Base-by-base conservation (phyloP, 2,329 filamentous ascomycete species). In the Xylaria sp. region DNA sequence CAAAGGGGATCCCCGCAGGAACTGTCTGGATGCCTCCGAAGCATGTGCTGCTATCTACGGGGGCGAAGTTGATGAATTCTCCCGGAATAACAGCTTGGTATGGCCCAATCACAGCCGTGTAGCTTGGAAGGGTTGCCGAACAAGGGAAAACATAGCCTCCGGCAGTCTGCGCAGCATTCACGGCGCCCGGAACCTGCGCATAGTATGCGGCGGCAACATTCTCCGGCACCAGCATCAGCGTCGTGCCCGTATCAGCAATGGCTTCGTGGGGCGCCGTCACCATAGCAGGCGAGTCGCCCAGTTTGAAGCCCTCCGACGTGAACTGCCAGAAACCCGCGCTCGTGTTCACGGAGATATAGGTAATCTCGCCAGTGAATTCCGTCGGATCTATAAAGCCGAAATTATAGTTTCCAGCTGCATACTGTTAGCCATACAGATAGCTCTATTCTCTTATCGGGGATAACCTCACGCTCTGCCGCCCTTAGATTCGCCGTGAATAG, bases 1-100 rank as follows among this genome's bases (percentile, higher is more conserved):
- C 83, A 71, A 89, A 80, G 5, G 81, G 81, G 47, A 89, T 75
- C n/a, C 81, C 84, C 1, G 75, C 71, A 0, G 72, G 67, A 68
- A 84, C 80, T 65, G 77, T 77, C 80, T 91, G 88, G 54, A 91
- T 82, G 47, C 88, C 88, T 54, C 88, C 88, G 67, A 82, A 90
- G 80, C 89, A 91, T 44, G 77, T 74, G 72, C 75, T 83, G 53
- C 79, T 78, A 60, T 80, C 78, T 6, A 80, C 76, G 1, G 77
- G 74, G 3, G 81, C 77, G 65, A 81, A 85, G 5, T 74, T 77
- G 66, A 83, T 76, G 57, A 79, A 74, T 53, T 76, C 75, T 0
- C 71, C 72, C 0, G 72, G 72, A 9, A 74, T 64, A 19, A 68
- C 59, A 7, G 65, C 73, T 38, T 67, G 31, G 41, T 74, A 69